phyloP scores from a whole-genome alignment of 306 rosid genomes.

The Argentina anserina region DNA sequence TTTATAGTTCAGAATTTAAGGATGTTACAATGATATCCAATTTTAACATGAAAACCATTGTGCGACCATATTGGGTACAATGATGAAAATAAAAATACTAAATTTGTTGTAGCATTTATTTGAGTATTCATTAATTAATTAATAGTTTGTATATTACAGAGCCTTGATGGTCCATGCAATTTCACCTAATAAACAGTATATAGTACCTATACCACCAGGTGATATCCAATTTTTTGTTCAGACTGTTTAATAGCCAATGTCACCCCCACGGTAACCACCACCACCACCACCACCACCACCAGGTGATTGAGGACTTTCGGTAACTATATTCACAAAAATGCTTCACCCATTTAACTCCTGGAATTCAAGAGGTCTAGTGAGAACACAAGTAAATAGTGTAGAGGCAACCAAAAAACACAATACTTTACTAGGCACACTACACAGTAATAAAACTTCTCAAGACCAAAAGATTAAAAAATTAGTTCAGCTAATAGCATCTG shows the following conservation, averaged over 20 bases:
- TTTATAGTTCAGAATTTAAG: too few relatives aligned
- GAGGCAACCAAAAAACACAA: neutral
- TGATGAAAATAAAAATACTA: too few relatives aligned
- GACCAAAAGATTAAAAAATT: neutral
- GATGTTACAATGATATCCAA: too few relatives aligned
- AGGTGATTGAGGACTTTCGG: slow-evolving; percentile 37
- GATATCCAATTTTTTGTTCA: too few relatives aligned
- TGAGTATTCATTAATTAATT: too few relatives aligned
- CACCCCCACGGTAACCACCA: slow-evolving; percentile 30
- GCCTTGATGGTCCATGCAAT: too few relatives aligned
- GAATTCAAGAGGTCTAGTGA: slow-evolving; percentile 7
- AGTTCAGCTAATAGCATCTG: neutral
- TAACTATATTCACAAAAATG: slow-evolving; percentile 61
- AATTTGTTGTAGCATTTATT: too few relatives aligned
- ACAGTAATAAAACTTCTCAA: neutral
- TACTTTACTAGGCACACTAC: neutral
- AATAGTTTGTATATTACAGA: too few relatives aligned
- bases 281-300: neutral
- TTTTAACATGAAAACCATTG: too few relatives aligned
- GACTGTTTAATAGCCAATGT: slow-evolving; percentile 13
- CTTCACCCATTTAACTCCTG: slow-evolving; percentile 66
- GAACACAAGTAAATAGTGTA: neutral
- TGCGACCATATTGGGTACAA: too few relatives aligned
- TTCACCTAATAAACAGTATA: too few relatives aligned
- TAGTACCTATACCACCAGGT: too few relatives aligned